phyloP scores from a whole-genome alignment of 805 yeast genomes.

The Wickerhamiella slavikovae region DNA sequence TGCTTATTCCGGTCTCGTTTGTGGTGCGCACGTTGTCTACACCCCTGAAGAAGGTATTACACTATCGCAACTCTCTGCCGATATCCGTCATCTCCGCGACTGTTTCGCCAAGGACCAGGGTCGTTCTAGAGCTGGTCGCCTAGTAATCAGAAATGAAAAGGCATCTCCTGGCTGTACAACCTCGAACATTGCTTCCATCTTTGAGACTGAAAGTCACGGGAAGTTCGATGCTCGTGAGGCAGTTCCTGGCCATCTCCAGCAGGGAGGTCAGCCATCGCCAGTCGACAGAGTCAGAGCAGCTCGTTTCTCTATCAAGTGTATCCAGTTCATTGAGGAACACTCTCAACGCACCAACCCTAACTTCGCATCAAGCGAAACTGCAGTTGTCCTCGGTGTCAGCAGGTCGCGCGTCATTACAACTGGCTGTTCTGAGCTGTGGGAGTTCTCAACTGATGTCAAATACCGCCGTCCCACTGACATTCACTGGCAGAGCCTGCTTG shows the following conservation, averaged over 20 bases:
- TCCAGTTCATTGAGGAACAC: slow-evolving; percentile 61
- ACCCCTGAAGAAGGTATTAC: slow-evolving; percentile 71
- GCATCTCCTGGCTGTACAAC: slow-evolving; percentile 73
- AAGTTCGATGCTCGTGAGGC: slow-evolving; percentile 84
- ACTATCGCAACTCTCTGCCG: slow-evolving; percentile 50
- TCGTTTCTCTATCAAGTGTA: slow-evolving; percentile 75
- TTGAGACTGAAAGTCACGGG: slow-evolving; percentile 56
- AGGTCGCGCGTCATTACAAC: slow-evolving; percentile 58
- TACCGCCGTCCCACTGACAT: slow-evolving; percentile 76
- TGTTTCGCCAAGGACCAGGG: slow-evolving; percentile 59
- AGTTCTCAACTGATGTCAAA: slow-evolving; percentile 62
- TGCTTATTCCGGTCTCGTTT: slow-evolving; percentile 58
- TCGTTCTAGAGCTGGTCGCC: slow-evolving; percentile 63
- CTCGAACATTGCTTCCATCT: slow-evolving; percentile 61
- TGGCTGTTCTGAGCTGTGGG: slow-evolving; percentile 56
- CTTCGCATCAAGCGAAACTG: slow-evolving; percentile 8
- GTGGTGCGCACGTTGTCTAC: slow-evolving; percentile 84
- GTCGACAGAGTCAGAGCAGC: slow-evolving; percentile 83
- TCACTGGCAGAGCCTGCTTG: slow-evolving; percentile 62
- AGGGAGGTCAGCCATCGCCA: slow-evolving; percentile 88
- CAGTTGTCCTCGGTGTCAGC: slow-evolving; percentile 66
- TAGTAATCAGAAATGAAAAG: slow-evolving; percentile 63
- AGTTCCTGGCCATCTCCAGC: slow-evolving; percentile 95
- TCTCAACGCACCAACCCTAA: slow-evolving; percentile 3
- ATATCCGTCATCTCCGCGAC: slow-evolving; percentile 46